phyloP scores from a whole-genome alignment of 2,329 filamentous ascomycete genomes.

The Talaromyces sp. region DNA sequence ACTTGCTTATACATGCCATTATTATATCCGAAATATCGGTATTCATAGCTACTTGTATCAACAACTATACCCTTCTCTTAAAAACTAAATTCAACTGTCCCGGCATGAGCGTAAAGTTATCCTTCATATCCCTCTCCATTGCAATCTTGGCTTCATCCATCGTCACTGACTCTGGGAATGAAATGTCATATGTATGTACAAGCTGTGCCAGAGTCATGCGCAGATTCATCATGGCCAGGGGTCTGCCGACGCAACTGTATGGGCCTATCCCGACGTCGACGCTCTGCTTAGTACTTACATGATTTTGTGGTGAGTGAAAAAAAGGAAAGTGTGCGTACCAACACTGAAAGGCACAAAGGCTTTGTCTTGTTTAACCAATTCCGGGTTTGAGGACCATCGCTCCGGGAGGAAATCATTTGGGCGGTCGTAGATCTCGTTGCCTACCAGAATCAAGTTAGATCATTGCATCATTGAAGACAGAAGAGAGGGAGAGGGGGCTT shows the following conservation, averaged over 20 bases:
- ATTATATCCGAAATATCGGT: not conserved
- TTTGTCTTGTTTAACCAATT: constrained; percentile 32
- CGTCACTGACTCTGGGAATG: constrained; percentile 23
- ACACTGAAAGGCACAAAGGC: constrained; percentile 35
- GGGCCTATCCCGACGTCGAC: constrained; percentile 20
- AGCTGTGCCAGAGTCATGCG: constrained; percentile 33
- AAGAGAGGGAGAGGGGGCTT: not conserved
- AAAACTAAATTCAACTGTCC: not conserved
- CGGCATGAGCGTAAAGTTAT: constrained; percentile 5
- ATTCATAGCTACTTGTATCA: not conserved
- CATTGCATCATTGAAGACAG: not conserved
- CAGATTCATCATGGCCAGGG: constrained; percentile 36
- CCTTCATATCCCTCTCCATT: not conserved
- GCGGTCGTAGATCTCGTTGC: constrained; percentile 26
- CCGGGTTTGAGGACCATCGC: constrained; percentile 33
- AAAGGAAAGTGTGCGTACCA: constrained; percentile 19
- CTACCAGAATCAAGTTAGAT: constrained; percentile 12
- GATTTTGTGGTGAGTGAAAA: not conserved
- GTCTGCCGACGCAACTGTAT: constrained; percentile 37
- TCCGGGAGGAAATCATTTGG: constrained; percentile 32
- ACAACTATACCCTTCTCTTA: not conserved
- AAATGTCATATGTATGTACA: constrained; percentile 34
- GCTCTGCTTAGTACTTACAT: not conserved
- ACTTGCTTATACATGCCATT: not conserved
- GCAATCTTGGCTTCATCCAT: not conserved